These are phyloP conservation scores for Leccinum insolens DNA, from an alignment of 1,284 basidiomycete species.

Conservation along the genomic window DNA sequence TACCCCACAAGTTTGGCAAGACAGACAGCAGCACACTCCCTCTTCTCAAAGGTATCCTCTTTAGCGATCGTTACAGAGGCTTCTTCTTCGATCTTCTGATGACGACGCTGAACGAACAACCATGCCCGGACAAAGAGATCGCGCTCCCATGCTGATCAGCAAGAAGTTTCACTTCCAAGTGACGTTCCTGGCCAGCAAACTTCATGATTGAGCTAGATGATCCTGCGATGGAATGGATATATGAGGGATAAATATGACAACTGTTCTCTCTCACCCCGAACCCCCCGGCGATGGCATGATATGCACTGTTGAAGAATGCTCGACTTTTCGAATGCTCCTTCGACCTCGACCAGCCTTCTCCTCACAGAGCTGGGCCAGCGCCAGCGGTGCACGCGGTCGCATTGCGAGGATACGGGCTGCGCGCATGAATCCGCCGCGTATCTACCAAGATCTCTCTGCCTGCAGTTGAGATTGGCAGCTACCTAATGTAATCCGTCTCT, in stretches of 20 bases:
- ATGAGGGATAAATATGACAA: constrained; percentile 14
- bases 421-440: constrained; percentile 98
- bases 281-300: constrained; percentile 92
- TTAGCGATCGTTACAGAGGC: constrained; percentile 98
- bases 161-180: constrained; percentile 97
- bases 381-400: constrained; percentile 79
- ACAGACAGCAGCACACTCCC: constrained; percentile 98
- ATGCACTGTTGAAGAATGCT: constrained; percentile 91
- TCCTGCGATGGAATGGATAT: constrained; percentile 51
- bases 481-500: constrained; percentile 95
- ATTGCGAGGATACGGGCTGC: constrained; percentile 82
- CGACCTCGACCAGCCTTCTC: constrained; percentile 65
- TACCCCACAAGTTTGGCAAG: constrained; percentile 98
- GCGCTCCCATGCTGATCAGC: constrained; percentile 99
- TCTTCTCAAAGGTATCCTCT: constrained; percentile 89
- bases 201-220: constrained; percentile 99
- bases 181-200: constrained; percentile 95
- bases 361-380: constrained; percentile 77
- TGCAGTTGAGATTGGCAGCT: background rate
- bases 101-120: constrained; percentile 98
- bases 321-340: constrained; percentile 97
- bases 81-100: constrained; percentile 99
- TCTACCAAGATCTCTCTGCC: constrained; percentile 49
- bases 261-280: constrained; percentile 72
- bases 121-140: constrained; percentile 98